These are phyloP conservation scores for Hypoxylon sp. DNA, from an alignment of 2,329 filamentous ascomycete species.

Conservation along the genomic window DNA sequence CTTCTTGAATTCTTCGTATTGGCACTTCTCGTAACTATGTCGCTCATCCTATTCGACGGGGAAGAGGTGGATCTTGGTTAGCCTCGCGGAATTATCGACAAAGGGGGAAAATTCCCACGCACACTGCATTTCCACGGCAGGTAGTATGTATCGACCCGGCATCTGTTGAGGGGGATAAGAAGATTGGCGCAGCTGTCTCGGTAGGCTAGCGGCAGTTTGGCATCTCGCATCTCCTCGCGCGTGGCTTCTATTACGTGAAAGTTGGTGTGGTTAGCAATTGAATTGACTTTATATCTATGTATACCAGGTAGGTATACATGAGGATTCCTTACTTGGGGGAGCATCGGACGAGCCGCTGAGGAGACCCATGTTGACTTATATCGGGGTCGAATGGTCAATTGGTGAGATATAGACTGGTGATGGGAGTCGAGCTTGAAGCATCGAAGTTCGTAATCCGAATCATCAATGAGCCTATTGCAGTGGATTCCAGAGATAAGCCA, in stretches of 20 bases:
- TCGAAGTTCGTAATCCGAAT: conserved; percentile 3
- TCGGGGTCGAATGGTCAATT: conserved; percentile 25
- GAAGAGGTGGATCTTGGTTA: conserved; percentile 1
- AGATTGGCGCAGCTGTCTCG: conserved; percentile 96
- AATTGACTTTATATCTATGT: neutral
- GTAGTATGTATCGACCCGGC: conserved; percentile 92
- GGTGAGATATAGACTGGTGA: conserved; percentile 7
- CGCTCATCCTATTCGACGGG: conserved; percentile 81
- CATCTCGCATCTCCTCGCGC: conserved; percentile 93
- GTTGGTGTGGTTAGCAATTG: conserved; percentile 11
- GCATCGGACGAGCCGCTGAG: conserved; percentile 49
- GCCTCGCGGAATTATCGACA: neutral
- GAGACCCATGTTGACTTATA: conserved; percentile 46
- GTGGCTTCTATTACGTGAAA: conserved; percentile 73
- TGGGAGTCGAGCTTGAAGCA: conserved; percentile 19
- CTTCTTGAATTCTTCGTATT: conserved; percentile 99
- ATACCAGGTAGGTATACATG: neutral
- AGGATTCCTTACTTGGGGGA: conserved; percentile 48
- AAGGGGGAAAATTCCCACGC: conserved; percentile 56
- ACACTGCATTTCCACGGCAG: conserved; percentile 98
- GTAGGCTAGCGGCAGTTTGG: conserved; percentile 89
- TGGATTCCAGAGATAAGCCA: neutral
- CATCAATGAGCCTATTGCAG: too few species aligned
- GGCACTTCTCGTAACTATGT: conserved; percentile 99
- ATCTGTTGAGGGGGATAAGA: conserved; percentile 94